phyloP scores from a whole-genome alignment of 2,329 filamentous ascomycete species.

The Ophiobolus disseminans region DNA sequence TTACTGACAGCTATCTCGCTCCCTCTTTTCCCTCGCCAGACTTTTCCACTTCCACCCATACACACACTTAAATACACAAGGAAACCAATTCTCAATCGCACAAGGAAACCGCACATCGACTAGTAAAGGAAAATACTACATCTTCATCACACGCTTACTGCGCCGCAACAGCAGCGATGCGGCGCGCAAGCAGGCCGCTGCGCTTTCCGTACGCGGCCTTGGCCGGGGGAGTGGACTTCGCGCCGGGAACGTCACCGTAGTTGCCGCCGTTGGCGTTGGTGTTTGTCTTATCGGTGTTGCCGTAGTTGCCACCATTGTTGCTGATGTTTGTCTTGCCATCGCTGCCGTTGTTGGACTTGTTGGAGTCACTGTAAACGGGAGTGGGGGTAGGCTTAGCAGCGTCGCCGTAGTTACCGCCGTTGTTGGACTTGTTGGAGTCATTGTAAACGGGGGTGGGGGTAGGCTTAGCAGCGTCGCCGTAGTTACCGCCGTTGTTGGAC shows the following conservation, averaged over 20 bases:
- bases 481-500: slow-evolving; percentile 2
- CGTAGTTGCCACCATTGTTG: not conserved
- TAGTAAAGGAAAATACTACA: too few relatives aligned
- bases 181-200: slow-evolving; percentile 30
- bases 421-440: slow-evolving; percentile 2
- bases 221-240: not conserved
- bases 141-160: too few relatives aligned
- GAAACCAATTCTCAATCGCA: too few relatives aligned
- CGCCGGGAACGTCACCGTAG: not conserved
- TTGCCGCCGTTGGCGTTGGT: not conserved
- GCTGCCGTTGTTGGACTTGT: slow-evolving; percentile 3
- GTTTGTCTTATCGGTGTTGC: not conserved
- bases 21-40: too few relatives aligned
- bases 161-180: slow-evolving; percentile 14
- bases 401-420: slow-evolving; percentile 1
- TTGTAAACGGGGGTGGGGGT: slow-evolving; percentile 5
- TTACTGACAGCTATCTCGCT: too few relatives aligned
- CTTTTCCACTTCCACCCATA: too few relatives aligned
- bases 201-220: slow-evolving; percentile 22
- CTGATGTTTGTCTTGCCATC: not conserved
- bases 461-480: slow-evolving; percentile 2
- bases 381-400: slow-evolving; percentile 1
- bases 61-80: too few relatives aligned
- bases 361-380: not conserved
- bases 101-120: too few relatives aligned